Percentiles rank a stretch among this genome's conserved stretches.
These are phyloP conservation scores for Pisolithus tinctorius DNA, from an alignment of 768 basidiomycete genomes.

Conservation along the genomic window DNA sequence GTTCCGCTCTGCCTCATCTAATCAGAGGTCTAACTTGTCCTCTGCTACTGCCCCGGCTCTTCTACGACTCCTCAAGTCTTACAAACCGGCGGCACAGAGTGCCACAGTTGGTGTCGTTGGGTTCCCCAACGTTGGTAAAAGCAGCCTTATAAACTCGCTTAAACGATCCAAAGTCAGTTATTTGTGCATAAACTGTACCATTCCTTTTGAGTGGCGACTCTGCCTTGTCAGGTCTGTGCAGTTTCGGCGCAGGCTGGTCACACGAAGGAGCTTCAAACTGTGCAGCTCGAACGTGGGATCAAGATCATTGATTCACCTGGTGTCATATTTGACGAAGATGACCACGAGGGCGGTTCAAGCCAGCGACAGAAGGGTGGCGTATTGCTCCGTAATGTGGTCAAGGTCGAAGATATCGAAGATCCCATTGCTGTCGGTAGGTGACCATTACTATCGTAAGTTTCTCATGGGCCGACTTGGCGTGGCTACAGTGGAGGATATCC, in stretches of 20 bases:
- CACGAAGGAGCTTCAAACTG: constrained; percentile 85
- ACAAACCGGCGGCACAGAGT: constrained; percentile 63
- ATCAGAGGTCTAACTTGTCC: constrained; percentile 76
- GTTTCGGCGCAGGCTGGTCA: constrained; percentile 94
- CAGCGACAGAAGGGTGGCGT: constrained; percentile 51
- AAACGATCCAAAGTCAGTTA: constrained; percentile 69
- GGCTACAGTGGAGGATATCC: constrained; percentile 75
- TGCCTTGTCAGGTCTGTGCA: constrained; percentile 60
- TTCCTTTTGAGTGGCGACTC: background rate
- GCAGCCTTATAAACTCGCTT: constrained; percentile 87
- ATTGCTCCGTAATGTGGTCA: constrained; percentile 81
- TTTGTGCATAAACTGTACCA: background rate
- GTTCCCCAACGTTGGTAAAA: constrained; percentile 97
- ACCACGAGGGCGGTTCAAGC: constrained; percentile 37
- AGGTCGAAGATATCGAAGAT: constrained; percentile 87
- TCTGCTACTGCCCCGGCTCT: constrained; percentile 71
- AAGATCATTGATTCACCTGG: constrained; percentile 94
- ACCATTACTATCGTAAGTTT: background rate
- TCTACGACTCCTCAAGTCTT: constrained; percentile 77
- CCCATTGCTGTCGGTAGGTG: constrained; percentile 78
- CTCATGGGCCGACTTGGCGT: background rate
- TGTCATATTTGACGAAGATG: constrained; percentile 89
- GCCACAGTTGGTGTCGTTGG: constrained; percentile 90
- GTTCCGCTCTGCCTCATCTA: constrained; percentile 73
- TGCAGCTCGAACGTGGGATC: constrained; percentile 89